Conservation (phyloP, 345 rosid genomes). For the Eucalyptus albens region DNA sequence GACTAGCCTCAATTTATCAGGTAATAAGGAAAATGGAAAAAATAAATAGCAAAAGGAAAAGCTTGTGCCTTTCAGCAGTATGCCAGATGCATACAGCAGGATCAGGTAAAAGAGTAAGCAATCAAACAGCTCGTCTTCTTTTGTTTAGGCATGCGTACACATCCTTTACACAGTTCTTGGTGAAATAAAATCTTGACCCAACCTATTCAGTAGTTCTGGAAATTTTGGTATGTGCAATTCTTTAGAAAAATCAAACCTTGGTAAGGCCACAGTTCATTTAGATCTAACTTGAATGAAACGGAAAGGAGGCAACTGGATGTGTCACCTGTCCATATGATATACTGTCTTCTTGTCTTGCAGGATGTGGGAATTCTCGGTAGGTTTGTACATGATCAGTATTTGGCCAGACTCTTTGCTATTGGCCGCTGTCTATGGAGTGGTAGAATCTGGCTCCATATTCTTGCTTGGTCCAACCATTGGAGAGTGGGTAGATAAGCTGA, state of each 20-base stretch:
- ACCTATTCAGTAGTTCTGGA: background rate
- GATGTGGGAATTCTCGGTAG: conserved; percentile 94
- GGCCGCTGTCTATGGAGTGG: conserved; percentile 65
- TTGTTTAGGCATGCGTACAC: background rate
- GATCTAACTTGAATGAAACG: background rate
- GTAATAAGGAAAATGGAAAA: background rate
- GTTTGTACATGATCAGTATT: conserved; percentile 72
- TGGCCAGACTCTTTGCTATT: conserved; percentile 85
- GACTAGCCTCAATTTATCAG: background rate
- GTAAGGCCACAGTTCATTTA: background rate
- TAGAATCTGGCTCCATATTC: conserved; percentile 68
- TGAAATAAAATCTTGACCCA: background rate
- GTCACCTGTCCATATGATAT: background rate
- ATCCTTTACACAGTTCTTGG: background rate
- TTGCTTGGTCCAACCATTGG: conserved; percentile 65
- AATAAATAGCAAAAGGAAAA: background rate
- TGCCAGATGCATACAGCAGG: background rate
- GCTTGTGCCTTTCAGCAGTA: background rate
- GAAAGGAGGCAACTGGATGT: background rate
- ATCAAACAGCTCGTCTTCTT: background rate
- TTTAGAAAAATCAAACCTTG: background rate
- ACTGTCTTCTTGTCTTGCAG: conserved; percentile 17
- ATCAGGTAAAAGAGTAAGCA: background rate
- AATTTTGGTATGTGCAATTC: background rate
- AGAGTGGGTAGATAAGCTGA: conserved; percentile 43